These are phyloP conservation scores for Solanum clarkiae DNA, from an alignment of 257 asterid species.

Conservation along the genomic window DNA sequence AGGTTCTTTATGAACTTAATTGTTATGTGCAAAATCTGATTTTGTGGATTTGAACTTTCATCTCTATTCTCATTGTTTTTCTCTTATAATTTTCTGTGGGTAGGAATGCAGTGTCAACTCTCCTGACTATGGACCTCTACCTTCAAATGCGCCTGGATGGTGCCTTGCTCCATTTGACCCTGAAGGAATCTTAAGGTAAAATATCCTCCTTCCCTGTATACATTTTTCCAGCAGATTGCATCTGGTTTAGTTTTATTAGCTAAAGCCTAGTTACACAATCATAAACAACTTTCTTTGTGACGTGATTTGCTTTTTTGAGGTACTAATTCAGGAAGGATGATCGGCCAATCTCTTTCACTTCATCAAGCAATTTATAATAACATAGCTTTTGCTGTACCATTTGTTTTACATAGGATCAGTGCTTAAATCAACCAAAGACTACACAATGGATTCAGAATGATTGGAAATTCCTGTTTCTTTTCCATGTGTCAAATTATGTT, in stretches of 20 bases:
- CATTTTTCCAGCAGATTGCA: background rate
- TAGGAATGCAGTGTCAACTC: constrained; percentile 86
- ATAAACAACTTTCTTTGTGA: background rate
- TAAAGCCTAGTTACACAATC: background rate
- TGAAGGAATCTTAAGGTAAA: constrained; percentile 78
- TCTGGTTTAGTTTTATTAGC: background rate
- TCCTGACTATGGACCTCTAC: constrained; percentile 86
- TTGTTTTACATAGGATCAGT: background rate
- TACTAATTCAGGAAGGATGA: background rate
- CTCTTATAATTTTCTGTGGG: background rate
- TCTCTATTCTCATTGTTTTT: background rate
- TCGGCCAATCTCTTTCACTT: background rate
- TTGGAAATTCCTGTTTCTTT: background rate
- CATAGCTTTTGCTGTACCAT: background rate
- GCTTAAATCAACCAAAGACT: background rate
- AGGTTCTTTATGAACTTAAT: constrained; percentile 24
- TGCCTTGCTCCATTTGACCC: constrained; percentile 95
- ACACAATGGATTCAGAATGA: background rate
- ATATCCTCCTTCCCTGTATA: background rate
- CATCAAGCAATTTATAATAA: background rate
- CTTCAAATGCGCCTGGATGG: constrained; percentile 77
- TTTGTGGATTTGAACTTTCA: background rate
- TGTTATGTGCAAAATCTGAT: constrained; percentile 1
- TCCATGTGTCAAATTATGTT: background rate
- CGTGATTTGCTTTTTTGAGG: background rate